Conservation (phyloP, 1,284 basidiomycete species). For the Irpex sp. region DNA sequence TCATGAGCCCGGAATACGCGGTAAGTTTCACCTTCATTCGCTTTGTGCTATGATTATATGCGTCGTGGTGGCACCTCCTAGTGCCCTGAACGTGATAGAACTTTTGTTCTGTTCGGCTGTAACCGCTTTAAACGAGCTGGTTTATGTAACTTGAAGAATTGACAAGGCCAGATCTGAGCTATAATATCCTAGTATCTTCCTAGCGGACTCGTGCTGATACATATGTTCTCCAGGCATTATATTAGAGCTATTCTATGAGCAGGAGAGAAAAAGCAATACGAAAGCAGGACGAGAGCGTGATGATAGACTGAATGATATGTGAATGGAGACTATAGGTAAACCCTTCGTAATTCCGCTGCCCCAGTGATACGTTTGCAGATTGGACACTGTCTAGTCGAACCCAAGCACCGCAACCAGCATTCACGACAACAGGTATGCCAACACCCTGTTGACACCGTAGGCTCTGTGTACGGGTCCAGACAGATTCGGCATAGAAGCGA, state of each 20-base stretch:
- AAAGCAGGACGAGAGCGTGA: slow-evolving; percentile 3
- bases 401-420: slow-evolving; percentile 77
- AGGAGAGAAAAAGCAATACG: background rate
- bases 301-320: slow-evolving; percentile 6
- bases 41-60: slow-evolving; percentile 53
- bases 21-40: background rate
- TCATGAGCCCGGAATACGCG: too few species aligned
- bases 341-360: slow-evolving; percentile 64
- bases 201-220: background rate
- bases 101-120: slow-evolving; percentile 28
- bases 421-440: slow-evolving; percentile 81
- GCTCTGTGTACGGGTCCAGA: slow-evolving; percentile 70
- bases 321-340: slow-evolving; percentile 45
- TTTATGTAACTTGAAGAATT: slow-evolving; percentile 56
- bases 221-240: background rate
- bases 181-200: background rate
- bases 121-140: slow-evolving; percentile 45
- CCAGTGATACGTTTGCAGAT: slow-evolving; percentile 81
- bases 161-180: slow-evolving; percentile 80
- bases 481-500: slow-evolving; percentile 69
- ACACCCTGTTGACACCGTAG: slow-evolving; percentile 78
- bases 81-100: slow-evolving; percentile 19
- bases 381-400: slow-evolving; percentile 76
- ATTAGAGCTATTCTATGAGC: background rate
- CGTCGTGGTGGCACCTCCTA: slow-evolving; percentile 54